Evolutionary conservation across 345 rosid species (phyloP).

Genomic region (Capsella bursapastoris): DNA sequence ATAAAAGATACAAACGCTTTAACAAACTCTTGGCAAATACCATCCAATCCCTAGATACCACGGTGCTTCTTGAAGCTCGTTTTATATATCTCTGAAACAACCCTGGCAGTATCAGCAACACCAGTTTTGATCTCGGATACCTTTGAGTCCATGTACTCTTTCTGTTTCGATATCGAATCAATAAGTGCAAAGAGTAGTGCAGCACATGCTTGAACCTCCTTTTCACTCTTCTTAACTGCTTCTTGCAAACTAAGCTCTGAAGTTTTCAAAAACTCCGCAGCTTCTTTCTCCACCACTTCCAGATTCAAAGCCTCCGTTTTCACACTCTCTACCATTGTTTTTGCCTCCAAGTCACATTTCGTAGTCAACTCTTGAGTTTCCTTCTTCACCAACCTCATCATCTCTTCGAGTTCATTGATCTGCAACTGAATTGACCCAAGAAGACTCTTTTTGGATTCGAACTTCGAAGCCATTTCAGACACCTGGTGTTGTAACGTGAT

Average conservation of each 20-base stretch:
- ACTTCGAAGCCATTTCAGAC: constrained; percentile 58
- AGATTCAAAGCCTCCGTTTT: constrained; percentile 57
- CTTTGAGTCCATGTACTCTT: constrained; percentile 63
- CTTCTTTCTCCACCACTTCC: constrained; percentile 71
- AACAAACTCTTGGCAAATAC: constrained; percentile 12
- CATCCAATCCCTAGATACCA: constrained; percentile 19
- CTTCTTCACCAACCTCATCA: constrained; percentile 53
- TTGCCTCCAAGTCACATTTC: constrained; percentile 64
- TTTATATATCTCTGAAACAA: constrained; percentile 56
- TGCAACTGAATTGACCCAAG: constrained; percentile 52
- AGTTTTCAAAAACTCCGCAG: constrained; percentile 63
- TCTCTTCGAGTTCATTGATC: constrained; percentile 69
- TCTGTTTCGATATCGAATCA: constrained; percentile 69
- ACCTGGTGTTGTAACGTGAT: constrained; percentile 59
- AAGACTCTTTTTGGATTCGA: constrained; percentile 54
- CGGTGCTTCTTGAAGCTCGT: constrained; percentile 30
- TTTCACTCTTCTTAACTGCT: constrained; percentile 57
- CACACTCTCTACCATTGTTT: constrained; percentile 58
- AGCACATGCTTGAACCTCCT: constrained; percentile 60
- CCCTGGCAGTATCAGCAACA: constrained; percentile 56
- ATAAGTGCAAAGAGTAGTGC: constrained; percentile 59
- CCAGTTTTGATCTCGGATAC: constrained; percentile 56
- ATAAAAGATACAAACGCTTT: background rate
- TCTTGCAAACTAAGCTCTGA: constrained; percentile 62
- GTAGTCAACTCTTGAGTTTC: constrained; percentile 55